Base-by-base conservation (phyloP, 2,329 filamentous ascomycete species). In the Fusarium odoratissimum region DNA sequence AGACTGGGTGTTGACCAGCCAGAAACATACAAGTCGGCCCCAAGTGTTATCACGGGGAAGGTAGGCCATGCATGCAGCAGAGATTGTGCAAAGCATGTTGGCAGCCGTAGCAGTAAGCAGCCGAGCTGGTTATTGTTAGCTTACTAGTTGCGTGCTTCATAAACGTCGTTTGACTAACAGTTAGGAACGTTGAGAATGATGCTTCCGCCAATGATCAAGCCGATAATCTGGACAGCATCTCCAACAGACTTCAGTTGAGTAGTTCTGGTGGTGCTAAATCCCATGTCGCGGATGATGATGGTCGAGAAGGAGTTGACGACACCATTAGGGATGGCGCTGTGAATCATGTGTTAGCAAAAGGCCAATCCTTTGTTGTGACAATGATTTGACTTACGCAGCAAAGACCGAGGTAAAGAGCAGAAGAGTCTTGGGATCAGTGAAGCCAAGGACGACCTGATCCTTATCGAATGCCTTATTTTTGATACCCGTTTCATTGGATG, bases 221-320 rank as follows among this genome's bases (percentile, higher is more conserved):
- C 60, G 28, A 62, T 46, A 5, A 59, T 62, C 14, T 62, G 60
- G n/a, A 62, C 19, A 21, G 60, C 60, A 33, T 59, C 52, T 21
- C 60, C 60, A 13, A 62, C 60, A 5, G 60, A 62, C 41, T 62
- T 62, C 2, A 62, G 25, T 30, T 62, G 60, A 17, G 52, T 62
- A 2, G 60, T 62, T 16, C 25, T 44, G 8, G 60, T 59, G 28
- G 52, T 48, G 52, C 60, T 62, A 23, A 62, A 62, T 12, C 60
- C 52, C 60, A 62, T 62, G 38, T 62, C 60, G 8, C 60, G 60
- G n/a, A 62, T 62, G 41, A 62, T 62, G n/a, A 59, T 17, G 35
- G 60, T 62, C 2, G 60, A 62, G 41, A 62, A 62, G 2, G 60
- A 62, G 19, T 62, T 62, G 28, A 62, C 60, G 14, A 62, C 52